phyloP scores from a whole-genome alignment of 208 protist genomes.

The Trichomonas vaginalis region DNA sequence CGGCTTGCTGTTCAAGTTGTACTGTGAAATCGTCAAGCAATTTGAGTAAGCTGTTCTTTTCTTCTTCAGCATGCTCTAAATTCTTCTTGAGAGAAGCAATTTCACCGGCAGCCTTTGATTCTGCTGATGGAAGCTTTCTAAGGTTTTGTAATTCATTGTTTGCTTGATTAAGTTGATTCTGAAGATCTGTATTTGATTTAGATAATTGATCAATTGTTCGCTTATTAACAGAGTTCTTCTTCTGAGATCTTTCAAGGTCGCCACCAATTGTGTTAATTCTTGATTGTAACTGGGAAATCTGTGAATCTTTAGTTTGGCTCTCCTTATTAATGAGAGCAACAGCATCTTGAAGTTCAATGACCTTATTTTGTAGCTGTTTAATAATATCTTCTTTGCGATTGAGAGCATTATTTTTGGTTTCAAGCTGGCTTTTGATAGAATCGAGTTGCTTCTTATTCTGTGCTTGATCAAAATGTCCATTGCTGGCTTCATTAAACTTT shows the following conservation, averaged over 20 bases:
- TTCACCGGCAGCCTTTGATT: neutral
- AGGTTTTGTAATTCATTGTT: neutral
- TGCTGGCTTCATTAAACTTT: neutral
- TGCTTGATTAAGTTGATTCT: neutral
- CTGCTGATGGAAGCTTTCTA: neutral
- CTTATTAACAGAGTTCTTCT: neutral
- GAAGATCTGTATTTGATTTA: neutral
- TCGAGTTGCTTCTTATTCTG: neutral
- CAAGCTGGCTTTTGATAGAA: neutral
- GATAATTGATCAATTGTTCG: neutral
- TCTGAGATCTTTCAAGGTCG: neutral
- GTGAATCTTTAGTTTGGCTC: neutral
- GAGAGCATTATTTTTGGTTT: neutral
- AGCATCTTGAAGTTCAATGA: neutral
- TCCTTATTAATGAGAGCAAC: neutral
- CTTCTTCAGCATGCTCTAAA: neutral
- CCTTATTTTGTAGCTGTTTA: neutral
- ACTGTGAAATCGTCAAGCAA: neutral
- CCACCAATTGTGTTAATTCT: neutral
- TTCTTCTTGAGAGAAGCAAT: neutral
- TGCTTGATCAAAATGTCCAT: neutral
- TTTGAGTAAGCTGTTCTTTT: neutral
- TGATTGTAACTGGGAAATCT: neutral
- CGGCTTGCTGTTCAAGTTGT: neutral
- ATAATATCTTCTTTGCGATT: neutral